Percentiles rank a stretch among this genome's conserved stretches.
Conservation (phyloP, 208 protist species). For the Crithidia sp. region DNA sequence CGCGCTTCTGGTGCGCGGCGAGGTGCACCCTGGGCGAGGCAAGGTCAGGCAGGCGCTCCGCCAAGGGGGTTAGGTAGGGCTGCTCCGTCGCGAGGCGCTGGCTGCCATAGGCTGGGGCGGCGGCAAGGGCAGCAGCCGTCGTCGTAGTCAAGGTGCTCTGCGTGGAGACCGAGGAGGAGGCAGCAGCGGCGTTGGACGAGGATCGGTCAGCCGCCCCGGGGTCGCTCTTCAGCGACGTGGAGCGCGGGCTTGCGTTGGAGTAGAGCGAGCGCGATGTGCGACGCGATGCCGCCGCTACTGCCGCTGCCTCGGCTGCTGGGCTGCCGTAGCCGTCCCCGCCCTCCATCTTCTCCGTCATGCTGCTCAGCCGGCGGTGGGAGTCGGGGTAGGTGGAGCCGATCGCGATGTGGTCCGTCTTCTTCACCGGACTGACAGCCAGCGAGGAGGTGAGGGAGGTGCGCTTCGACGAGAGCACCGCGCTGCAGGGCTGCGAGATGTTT, state of each 20-base stretch:
- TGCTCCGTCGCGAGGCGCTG: background rate
- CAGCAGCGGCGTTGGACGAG: background rate
- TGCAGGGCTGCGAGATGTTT: constrained; percentile 12
- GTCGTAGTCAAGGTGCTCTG: background rate
- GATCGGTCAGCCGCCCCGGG: background rate
- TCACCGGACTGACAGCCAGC: constrained; percentile 2
- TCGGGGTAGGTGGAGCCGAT: constrained; percentile 9
- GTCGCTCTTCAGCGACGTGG: constrained; percentile 7
- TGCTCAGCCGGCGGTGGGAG: background rate
- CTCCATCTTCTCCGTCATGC: background rate
- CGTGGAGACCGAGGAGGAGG: background rate
- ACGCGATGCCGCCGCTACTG: background rate
- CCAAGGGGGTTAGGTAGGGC: constrained; percentile 4
- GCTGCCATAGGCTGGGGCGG: background rate
- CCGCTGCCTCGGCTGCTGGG: background rate
- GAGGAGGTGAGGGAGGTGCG: constrained; percentile 11
- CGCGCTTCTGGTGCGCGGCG: background rate
- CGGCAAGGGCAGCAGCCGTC: background rate
- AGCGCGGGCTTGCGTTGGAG: constrained; percentile 14
- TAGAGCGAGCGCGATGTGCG: constrained; percentile 6
- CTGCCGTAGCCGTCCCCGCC: background rate
- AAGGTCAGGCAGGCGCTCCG: constrained; percentile 24
- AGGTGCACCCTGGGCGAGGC: constrained; percentile 15
- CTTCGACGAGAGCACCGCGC: constrained; percentile 11
- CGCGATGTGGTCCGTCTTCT: constrained; percentile 3